Percentiles rank a stretch among this genome's conserved stretches.
Conservation (phyloP, 164 flowering plant genomes). For the Cinnamomum chago region DNA sequence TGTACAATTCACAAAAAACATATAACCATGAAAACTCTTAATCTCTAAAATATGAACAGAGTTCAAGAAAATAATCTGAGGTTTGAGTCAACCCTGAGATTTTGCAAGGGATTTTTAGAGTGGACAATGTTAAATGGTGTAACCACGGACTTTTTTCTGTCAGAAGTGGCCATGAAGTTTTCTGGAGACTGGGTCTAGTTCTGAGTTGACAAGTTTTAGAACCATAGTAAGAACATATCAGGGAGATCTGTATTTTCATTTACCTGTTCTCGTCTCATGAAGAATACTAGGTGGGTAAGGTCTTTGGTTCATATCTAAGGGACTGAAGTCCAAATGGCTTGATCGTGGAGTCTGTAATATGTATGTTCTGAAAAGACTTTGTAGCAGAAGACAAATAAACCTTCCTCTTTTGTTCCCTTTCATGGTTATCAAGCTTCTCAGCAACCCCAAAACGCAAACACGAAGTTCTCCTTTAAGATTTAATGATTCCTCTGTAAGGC, state of each 20-base stretch:
- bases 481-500: constrained; percentile 7
- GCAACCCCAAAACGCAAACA: constrained; percentile 30
- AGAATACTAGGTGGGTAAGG: constrained; percentile 34
- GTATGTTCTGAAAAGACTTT: constrained; percentile 37
- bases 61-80: too few relatives aligned
- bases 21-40: background rate
- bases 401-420: constrained; percentile 30
- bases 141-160: background rate
- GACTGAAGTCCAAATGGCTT: constrained; percentile 11
- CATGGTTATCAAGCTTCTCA: constrained; percentile 35
- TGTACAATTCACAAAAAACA: constrained; percentile 18
- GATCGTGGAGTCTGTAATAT: constrained; percentile 40
- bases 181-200: background rate
- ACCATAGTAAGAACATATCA: background rate
- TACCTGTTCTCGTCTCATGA: constrained; percentile 50
- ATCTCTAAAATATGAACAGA: too few relatives aligned
- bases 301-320: constrained; percentile 9
- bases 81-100: background rate
- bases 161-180: background rate
- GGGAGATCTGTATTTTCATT: background rate
- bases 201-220: background rate
- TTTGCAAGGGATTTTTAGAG: background rate
- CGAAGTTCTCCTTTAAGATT: constrained; percentile 43
- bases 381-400: constrained; percentile 32
- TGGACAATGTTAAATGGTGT: too few relatives aligned